Evolutionary conservation across 1,284 basidiomycete species (phyloP), one percentile per base, ranked within the genome.

Genomic region (Microbotryum violaceum): DNA sequence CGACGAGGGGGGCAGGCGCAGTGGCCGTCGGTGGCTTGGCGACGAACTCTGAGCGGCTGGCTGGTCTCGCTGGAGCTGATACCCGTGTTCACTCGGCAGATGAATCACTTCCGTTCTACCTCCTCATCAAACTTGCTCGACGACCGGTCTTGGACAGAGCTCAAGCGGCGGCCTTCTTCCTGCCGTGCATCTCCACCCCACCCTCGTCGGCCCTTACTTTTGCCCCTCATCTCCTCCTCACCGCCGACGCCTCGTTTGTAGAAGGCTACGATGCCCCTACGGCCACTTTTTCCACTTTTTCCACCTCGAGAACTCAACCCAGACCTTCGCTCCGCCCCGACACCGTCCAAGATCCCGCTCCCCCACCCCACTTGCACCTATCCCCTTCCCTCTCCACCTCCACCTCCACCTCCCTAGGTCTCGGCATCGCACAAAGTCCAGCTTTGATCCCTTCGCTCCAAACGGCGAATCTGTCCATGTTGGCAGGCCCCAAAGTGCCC

Each of bases 111-210:
- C 14, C 29, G 0, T 58, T 61, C 51, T 58, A 62, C 37, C 50
- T 60, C 55, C 31, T 63, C 47, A 2, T 67, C 31, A 10, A 37
- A 2, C 58, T 67, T 31, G 49, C 63, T 20, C 8, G 49, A 5
- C n/a, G 48, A 18, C 47, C 56, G 12, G 0, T 44, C 8, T 58
- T 67, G 6, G 56, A 51, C 8, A 57, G 66, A 16, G 6, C 50
- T 1, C 61, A 67, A 54, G 66, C 63, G 2, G 52, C 56, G 6
- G 33, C 56, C 2, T 54, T 67, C 42, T 51, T 67, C 45, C 58
- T 63, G 1, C 56, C 53, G 1, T 62, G n/a, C 6, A 16, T 16
- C 14, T n/a, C 51, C 23, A 20, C 25, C n/a, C 5, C 25, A 1
- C 16, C 0, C 37, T 18, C 37, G 4, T 42, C 37, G 3, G 58